Conservation (phyloP, 768 basidiomycete genomes). For the Lentinula detonsa region DNA sequence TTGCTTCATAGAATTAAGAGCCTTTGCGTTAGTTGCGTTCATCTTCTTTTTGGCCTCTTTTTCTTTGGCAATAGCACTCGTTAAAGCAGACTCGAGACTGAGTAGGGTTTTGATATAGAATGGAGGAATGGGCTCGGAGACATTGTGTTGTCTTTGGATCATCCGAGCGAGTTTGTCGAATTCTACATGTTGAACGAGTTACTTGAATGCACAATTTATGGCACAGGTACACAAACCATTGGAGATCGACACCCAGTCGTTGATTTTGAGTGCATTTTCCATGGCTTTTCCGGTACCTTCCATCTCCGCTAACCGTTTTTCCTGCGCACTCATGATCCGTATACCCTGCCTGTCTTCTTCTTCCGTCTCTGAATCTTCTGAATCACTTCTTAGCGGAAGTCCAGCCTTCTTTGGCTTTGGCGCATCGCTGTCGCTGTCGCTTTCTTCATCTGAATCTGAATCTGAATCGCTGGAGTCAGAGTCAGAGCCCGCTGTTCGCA, state of each 20-base stretch:
- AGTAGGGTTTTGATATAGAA: slow-evolving; percentile 75
- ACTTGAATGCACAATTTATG: not conserved
- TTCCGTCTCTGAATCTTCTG: slow-evolving; percentile 44
- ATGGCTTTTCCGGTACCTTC: slow-evolving; percentile 86
- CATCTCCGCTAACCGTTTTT: slow-evolving; percentile 92
- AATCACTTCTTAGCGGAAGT: slow-evolving; percentile 37
- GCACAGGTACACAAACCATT: slow-evolving; percentile 49
- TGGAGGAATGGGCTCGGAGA: slow-evolving; percentile 81
- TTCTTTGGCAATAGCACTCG: slow-evolving; percentile 71
- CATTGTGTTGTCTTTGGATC: slow-evolving; percentile 81
- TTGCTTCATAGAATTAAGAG: slow-evolving; percentile 96
- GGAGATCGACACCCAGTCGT: slow-evolving; percentile 93
- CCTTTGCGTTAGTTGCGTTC: slow-evolving; percentile 90
- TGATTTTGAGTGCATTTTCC: slow-evolving; percentile 93
- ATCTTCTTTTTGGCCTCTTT: slow-evolving; percentile 95
- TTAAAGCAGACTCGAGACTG: slow-evolving; percentile 73
- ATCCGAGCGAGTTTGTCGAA: slow-evolving; percentile 94
- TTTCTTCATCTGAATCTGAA: slow-evolving; percentile 49
- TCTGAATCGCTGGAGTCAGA: slow-evolving; percentile 59
- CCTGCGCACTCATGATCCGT: slow-evolving; percentile 81
- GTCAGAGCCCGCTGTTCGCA: slow-evolving; percentile 58
- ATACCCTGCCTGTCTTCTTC: slow-evolving; percentile 69
- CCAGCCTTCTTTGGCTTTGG: slow-evolving; percentile 30
- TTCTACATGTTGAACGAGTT: slow-evolving; percentile 41
- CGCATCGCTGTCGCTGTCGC: slow-evolving; percentile 49